Evolutionary conservation across 2,329 filamentous ascomycete genomes (phyloP), one percentile per base, ranked within the genome.

Genomic region (Verticillium longisporum): DNA sequence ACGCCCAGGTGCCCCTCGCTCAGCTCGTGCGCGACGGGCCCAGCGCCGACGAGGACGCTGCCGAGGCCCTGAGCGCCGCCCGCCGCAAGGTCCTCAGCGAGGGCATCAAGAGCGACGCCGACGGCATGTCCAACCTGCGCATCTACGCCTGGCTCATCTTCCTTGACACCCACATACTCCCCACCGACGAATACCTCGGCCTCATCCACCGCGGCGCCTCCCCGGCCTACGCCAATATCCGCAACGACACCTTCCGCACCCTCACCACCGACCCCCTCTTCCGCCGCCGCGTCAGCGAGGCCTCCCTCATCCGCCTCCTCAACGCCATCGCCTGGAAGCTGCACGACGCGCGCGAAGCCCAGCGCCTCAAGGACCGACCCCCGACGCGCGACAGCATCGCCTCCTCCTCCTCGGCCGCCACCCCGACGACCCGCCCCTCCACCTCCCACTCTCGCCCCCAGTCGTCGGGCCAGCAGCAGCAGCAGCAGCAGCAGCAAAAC

Each of bases 101-200:
- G 69, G 90, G 90, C 63, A 85, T 93, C 71, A 90, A 89, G 70
- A 87, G 86, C 67, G 90, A 92, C 69, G 84, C 82, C 66, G 90
- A 94, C 74, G 90, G 90, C 80, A 93, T 92, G 89, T 99, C 95
- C 21, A 89, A 92, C 55, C 80, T 95, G 64, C 89, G 95, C 69
- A 96, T 98, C 72, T 98, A 99, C 74, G 86, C 96, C 66, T 99
- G 95, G 95, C 84, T 98, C 50, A 91, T 97, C 67, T 85, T 99
- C 13, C 88, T 99, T 68, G 91, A 97, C 71, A 88, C 93, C 36
- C 88, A 92, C 6, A 87, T 96, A 54, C 80, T 97, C 65, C 84
- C 88, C 55, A 97, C 95, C 62, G 91, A 97, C 69, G 83, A 89
- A 63, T 99, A 99, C 73, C 89, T 98, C 66, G 84, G 86, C 61